phyloP scores from a whole-genome alignment of 805 yeast genomes.

The Lipomyces oligophaga region DNA sequence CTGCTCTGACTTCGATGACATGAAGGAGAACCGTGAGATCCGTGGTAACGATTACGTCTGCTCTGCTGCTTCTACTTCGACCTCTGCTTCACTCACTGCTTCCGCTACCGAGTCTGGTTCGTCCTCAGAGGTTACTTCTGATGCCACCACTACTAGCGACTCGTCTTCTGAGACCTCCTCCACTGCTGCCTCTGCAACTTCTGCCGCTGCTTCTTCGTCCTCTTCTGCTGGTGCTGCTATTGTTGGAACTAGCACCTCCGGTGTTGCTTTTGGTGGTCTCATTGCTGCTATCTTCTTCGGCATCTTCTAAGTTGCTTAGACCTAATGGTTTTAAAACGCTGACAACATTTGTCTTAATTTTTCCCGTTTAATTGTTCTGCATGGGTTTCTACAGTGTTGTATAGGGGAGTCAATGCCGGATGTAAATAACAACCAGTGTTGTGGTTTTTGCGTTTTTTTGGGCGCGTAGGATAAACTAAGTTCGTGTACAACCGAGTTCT shows the following conservation, averaged over 20 bases:
- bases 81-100: conserved; percentile 42
- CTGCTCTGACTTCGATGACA: conserved; percentile 69
- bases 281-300: conserved; percentile 29
- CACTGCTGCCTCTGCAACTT: conserved; percentile 38
- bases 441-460: too few species aligned
- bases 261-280: conserved; percentile 33
- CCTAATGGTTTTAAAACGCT: too few species aligned
- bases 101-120: conserved; percentile 10
- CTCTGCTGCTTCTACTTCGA: conserved; percentile 55
- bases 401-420: too few species aligned
- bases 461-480: too few species aligned
- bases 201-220: conserved; percentile 35
- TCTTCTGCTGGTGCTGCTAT: conserved; percentile 37
- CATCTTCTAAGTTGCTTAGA: conserved; percentile 21
- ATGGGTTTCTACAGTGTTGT: too few species aligned
- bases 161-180: conserved; percentile 46
- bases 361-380: too few species aligned
- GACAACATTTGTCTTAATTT: too few species aligned
- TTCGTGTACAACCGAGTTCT: too few species aligned
- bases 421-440: too few species aligned
- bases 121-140: conserved; percentile 32
- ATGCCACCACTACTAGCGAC: conserved; percentile 32
- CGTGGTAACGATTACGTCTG: conserved; percentile 86
- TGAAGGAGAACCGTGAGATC: conserved; percentile 74
- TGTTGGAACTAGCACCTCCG: conserved; percentile 35